These are phyloP conservation scores for bread wheat (Triticum aestivum) DNA, from an alignment of 176 grass and related monocot genomes.

Conservation along the genomic window DNA sequence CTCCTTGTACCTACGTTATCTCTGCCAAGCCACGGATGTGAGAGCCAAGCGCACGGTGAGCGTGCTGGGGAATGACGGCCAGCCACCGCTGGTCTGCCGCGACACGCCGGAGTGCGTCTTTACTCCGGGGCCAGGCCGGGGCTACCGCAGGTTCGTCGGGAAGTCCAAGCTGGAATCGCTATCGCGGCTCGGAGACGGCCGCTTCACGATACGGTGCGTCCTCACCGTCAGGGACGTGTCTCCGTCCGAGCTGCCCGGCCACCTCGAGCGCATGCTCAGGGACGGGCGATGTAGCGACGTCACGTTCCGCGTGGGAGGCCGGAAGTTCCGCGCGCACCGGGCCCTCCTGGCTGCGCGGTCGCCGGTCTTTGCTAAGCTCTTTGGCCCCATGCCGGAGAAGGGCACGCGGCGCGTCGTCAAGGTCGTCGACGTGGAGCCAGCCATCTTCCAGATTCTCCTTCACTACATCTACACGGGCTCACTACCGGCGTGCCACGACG, in stretches of 20 bases:
- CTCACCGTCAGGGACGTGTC: background rate
- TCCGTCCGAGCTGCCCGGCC: background rate
- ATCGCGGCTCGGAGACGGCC: background rate
- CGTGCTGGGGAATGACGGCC: background rate
- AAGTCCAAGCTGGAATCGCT: background rate
- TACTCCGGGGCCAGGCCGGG: too few relatives aligned
- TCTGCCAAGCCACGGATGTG: background rate
- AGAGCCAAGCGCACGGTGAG: background rate
- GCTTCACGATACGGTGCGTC: background rate
- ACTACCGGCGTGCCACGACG: background rate
- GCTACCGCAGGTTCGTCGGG: background rate
- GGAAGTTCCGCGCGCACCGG: background rate
- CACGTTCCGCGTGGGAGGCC: background rate
- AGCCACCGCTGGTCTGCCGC: background rate
- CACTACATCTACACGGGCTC: constrained; percentile 24
- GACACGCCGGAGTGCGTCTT: background rate
- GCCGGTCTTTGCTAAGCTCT: background rate
- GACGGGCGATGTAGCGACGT: background rate
- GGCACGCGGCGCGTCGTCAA: background rate
- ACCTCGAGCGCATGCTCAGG: background rate
- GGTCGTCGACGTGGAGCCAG: constrained; percentile 7
- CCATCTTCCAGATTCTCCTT: constrained; percentile 22
- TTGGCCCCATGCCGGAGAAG: constrained; percentile 12
- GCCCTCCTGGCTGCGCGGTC: background rate
- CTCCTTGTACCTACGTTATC: background rate